Conservation (phyloP, 768 basidiomycete genomes). For the Atractiella rhizophila region DNA sequence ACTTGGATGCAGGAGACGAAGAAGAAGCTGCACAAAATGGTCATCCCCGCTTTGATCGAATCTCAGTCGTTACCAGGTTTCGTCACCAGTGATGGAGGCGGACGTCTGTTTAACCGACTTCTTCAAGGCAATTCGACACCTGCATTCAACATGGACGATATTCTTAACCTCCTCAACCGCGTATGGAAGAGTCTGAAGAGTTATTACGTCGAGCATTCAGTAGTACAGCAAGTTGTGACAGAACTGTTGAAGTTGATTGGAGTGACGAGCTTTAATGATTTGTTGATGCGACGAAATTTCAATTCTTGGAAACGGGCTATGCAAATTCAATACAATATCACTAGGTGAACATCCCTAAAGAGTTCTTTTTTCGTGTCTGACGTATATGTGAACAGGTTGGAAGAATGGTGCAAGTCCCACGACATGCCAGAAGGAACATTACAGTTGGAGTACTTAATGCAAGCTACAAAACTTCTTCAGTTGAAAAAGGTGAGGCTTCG, state of each 20-base stretch:
- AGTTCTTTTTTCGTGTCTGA: too few relatives aligned
- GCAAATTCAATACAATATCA: slow-evolving; percentile 99
- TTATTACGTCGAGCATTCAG: slow-evolving; percentile 92
- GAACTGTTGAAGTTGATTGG: slow-evolving; percentile 88
- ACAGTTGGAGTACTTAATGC: slow-evolving; percentile 96
- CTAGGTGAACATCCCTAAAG: slow-evolving; percentile 19
- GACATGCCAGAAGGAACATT: slow-evolving; percentile 97
- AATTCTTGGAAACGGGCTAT: slow-evolving; percentile 99
- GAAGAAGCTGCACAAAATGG: slow-evolving; percentile 87
- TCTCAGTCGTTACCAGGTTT: slow-evolving; percentile 94
- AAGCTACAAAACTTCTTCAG: slow-evolving; percentile 91
- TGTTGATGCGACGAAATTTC: slow-evolving; percentile 95
- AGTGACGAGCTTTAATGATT: slow-evolving; percentile 89
- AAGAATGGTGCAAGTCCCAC: slow-evolving; percentile 99
- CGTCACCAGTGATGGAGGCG: slow-evolving; percentile 78
- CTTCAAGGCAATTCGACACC: slow-evolving; percentile 63
- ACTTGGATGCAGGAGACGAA: slow-evolving; percentile 98
- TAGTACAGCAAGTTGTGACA: slow-evolving; percentile 80
- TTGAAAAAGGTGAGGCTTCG: slow-evolving; percentile 95
- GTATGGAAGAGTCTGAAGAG: slow-evolving; percentile 95
- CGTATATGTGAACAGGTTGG: slow-evolving; percentile 30
- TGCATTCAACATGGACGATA: slow-evolving; percentile 95
- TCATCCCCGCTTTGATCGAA: slow-evolving; percentile 94
- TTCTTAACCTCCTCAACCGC: slow-evolving; percentile 83
- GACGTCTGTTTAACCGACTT: slow-evolving; percentile 76